These are phyloP conservation scores for Solanum peruvianum DNA, from an alignment of 257 asterid genomes.

Conservation along the genomic window DNA sequence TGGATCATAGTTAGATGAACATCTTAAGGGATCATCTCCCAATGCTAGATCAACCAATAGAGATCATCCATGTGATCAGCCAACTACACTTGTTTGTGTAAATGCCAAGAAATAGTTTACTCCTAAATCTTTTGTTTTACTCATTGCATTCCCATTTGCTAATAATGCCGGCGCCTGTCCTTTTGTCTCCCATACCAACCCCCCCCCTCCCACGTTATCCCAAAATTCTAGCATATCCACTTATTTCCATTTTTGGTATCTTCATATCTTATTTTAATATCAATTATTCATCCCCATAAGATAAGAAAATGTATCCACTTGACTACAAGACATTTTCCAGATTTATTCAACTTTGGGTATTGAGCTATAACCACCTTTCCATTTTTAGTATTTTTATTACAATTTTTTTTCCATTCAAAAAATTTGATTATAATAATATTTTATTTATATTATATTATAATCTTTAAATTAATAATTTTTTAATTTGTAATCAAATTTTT, in stretches of 20 bases:
- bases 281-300: background rate
- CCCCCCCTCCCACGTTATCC: conserved; percentile 3
- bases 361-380: background rate
- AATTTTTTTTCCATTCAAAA: too few relatives aligned
- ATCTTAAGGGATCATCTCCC: background rate
- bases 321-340: background rate
- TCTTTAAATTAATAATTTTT: too few relatives aligned
- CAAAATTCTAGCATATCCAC: background rate
- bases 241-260: background rate
- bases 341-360: background rate
- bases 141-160: conserved; percentile 30
- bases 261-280: background rate
- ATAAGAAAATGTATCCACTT: background rate
- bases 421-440: too few relatives aligned
- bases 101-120: background rate
- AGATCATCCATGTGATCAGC: background rate
- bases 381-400: background rate
- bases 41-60: background rate
- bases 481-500: too few relatives aligned
- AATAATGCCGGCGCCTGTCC: conserved; percentile 34
- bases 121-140: conserved; percentile 10
- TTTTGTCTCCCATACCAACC: conserved; percentile 26
- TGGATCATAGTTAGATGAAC: background rate
- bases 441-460: too few relatives aligned
- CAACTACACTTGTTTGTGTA: background rate